Evolutionary conservation across 257 asterid species (phyloP), one percentile per base, ranked within the genome.

Genomic region (Jacaranda copaia): DNA sequence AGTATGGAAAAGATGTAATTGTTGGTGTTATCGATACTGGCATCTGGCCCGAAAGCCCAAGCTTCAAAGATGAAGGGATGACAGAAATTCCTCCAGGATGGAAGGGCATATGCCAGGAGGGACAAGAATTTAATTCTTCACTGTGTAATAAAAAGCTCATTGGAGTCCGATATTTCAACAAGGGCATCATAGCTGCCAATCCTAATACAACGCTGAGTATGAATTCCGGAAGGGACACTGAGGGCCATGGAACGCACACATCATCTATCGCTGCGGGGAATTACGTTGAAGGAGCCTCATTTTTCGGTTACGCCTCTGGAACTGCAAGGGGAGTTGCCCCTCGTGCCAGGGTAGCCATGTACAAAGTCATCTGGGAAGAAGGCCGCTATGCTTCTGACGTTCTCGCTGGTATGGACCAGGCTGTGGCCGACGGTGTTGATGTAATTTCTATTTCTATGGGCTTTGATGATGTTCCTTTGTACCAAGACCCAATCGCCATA

Each of bases 331-430:
- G 90, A 3, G 52, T 83, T 1, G 93, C 93, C 0, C 89, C 93
- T 0, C 80, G 83, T 3, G 87, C 88, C 0, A 73, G 85, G 2
- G 77, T 88, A 56, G 90, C 92, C 4, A 83, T 81, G 32, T 25
- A 25, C 32, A 25, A 25, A 2, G 32, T 25, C 32, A 25, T 25
- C 32, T 25, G 32, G 32, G 78, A 84, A 88, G 3, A 88, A 85
- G 66, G 88, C 78, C 5, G 32, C 14, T 49, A 0, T 83, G 79
- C 84, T 2, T 84, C 90, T 4, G 89, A 88, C 19, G 86, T 78
- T 57, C 87, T 88, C 20, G 92, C 92, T 1, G 92, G 80, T 0
- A 84, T 86, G 74, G 92, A 88, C 35, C 86, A 84, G 42, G 93
- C 90, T 0, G 82, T 83, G 0, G 81, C 75, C 0, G 86, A 83